These are phyloP conservation scores for Zasmidium cellare DNA, from an alignment of 2,329 filamentous ascomycete species.

Conservation along the genomic window DNA sequence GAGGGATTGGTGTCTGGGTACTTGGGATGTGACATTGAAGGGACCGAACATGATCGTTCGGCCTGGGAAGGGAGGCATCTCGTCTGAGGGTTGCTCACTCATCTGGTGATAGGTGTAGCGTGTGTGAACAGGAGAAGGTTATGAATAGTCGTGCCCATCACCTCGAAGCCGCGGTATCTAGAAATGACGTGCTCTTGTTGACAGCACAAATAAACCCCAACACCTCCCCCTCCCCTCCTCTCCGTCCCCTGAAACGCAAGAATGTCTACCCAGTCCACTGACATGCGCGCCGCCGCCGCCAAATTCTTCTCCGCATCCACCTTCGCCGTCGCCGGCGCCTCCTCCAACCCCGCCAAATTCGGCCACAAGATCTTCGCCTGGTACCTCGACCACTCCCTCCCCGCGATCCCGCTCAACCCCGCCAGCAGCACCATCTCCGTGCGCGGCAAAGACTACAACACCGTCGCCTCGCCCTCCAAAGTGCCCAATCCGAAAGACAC, in stretches of 20 bases:
- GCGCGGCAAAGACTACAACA: constrained; percentile 58
- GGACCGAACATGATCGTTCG: constrained; percentile 44
- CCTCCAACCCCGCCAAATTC: constrained; percentile 79
- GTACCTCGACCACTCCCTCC: constrained; percentile 76
- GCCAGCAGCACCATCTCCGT: constrained; percentile 65
- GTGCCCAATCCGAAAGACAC: constrained; percentile 69
- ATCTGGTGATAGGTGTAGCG: constrained; percentile 2
- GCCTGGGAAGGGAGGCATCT: constrained; percentile 37
- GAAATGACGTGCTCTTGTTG: background rate
- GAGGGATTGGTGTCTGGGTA: constrained; percentile 23
- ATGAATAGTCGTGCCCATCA: background rate
- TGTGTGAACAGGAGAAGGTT: background rate
- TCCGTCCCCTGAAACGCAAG: background rate
- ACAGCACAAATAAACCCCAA: background rate
- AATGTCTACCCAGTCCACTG: background rate
- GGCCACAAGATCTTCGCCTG: constrained; percentile 89
- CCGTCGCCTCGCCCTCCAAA: constrained; percentile 64
- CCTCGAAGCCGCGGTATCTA: background rate
- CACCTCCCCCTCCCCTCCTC: background rate
- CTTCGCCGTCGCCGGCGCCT: constrained; percentile 90
- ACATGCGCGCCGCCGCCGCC: constrained; percentile 69
- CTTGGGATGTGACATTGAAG: constrained; percentile 48
- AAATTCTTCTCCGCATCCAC: constrained; percentile 77
- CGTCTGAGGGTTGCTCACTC: constrained; percentile 3
- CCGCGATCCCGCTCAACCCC: constrained; percentile 83